phyloP scores from a whole-genome alignment of 768 basidiomycete species.

The Sporobolomyces phaffii region DNA sequence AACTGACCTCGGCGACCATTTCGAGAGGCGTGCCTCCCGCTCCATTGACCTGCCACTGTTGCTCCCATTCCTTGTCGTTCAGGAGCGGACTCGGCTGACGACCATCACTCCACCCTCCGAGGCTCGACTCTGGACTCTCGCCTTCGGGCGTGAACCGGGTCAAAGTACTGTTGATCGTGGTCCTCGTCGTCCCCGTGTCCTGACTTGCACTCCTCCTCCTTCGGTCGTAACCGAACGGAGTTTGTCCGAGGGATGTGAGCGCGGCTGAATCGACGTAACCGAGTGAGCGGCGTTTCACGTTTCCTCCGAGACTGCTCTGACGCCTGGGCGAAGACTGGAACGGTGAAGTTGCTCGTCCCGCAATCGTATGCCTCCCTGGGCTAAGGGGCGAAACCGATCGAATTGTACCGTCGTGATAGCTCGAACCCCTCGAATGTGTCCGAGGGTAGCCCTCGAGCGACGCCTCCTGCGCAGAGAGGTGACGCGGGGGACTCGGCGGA shows the following conservation, averaged over 20 bases:
- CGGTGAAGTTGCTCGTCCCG: not conserved
- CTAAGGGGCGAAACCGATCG: not conserved
- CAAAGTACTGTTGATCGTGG: conserved; percentile 3
- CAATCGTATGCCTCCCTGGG: not conserved
- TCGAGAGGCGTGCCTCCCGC: not conserved
- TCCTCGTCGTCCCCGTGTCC: not conserved
- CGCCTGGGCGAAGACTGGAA: not conserved
- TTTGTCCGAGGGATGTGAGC: too few species aligned
- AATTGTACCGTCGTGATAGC: not conserved
- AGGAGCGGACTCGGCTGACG: conserved; percentile 7
- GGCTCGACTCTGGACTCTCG: conserved; percentile 29
- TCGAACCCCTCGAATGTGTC: not conserved
- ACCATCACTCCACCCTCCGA: conserved; percentile 19
- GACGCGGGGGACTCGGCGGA: conserved; percentile 13
- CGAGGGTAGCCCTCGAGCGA: not conserved
- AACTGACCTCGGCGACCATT: not conserved
- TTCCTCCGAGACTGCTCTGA: not conserved
- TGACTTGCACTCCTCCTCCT: conserved; percentile 3
- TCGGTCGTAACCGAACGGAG: not conserved
- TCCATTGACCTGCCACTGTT: conserved; percentile 1
- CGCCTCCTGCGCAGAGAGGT: conserved; percentile 13
- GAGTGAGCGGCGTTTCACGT: not conserved
- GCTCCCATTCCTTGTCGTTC: conserved; percentile 22
- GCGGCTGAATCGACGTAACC: conserved; percentile 20
- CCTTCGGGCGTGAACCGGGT: not conserved